phyloP scores from a whole-genome alignment of 768 basidiomycete species.

The Suillus weaverae region DNA sequence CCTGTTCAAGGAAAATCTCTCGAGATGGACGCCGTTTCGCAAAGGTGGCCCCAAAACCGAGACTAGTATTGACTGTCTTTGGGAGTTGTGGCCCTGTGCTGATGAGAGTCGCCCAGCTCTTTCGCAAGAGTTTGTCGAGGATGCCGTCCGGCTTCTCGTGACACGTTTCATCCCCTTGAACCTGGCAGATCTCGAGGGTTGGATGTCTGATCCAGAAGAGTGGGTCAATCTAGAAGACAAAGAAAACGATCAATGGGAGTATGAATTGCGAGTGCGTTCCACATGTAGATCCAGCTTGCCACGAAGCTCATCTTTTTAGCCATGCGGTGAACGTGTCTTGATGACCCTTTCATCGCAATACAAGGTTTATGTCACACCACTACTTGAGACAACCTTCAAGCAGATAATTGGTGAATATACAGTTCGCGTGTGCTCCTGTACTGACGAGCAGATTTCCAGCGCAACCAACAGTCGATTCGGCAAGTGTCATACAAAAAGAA shows the following conservation, averaged over 20 bases:
- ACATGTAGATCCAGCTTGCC: not conserved
- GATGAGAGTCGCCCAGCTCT: slow-evolving; percentile 44
- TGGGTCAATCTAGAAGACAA: slow-evolving; percentile 91
- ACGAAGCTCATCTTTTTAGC: slow-evolving; percentile 43
- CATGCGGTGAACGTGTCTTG: slow-evolving; percentile 91
- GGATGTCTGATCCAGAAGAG: slow-evolving; percentile 90
- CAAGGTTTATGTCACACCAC: slow-evolving; percentile 62
- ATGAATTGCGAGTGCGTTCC: slow-evolving; percentile 75
- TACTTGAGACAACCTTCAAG: slow-evolving; percentile 61
- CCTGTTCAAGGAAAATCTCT: slow-evolving; percentile 79
- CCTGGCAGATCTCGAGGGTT: slow-evolving; percentile 75
- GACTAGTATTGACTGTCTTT: slow-evolving; percentile 44
- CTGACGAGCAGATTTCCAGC: slow-evolving; percentile 23
- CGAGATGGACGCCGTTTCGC: slow-evolving; percentile 70
- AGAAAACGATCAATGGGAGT: slow-evolving; percentile 92
- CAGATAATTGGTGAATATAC: slow-evolving; percentile 54
- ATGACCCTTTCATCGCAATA: slow-evolving; percentile 77
- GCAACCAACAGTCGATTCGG: slow-evolving; percentile 52
- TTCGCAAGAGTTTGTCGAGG: slow-evolving; percentile 68
- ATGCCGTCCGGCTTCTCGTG: slow-evolving; percentile 73
- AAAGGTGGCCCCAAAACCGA: slow-evolving; percentile 61
- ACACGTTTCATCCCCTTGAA: slow-evolving; percentile 85
- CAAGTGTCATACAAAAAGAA: slow-evolving; percentile 73
- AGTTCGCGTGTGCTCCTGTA: not conserved
- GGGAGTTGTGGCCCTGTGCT: slow-evolving; percentile 7